Percentiles rank a stretch among this genome's conserved stretches.
Conservation (phyloP, 2,329 filamentous ascomycete species). For the Calonectria montana region DNA sequence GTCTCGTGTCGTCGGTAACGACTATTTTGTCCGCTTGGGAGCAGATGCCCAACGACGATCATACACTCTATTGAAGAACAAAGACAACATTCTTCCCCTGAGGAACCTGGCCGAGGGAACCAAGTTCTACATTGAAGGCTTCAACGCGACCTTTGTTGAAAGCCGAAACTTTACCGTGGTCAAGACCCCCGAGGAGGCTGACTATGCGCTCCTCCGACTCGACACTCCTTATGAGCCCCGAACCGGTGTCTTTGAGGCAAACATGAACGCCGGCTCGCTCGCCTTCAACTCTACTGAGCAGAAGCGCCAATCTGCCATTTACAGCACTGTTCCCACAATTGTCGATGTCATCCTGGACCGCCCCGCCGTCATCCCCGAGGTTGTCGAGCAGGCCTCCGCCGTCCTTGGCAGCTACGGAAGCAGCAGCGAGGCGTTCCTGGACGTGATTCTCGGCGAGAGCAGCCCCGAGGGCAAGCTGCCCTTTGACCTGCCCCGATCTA, state of each 20-base stretch:
- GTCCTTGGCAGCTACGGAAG: conserved; percentile 54
- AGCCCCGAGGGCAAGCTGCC: conserved; percentile 33
- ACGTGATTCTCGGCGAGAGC: conserved; percentile 52
- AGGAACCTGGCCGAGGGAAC: conserved; percentile 6
- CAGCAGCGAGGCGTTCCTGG: conserved; percentile 53
- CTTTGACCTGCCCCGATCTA: conserved; percentile 52
- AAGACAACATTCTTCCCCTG: conserved; percentile 34
- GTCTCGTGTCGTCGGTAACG: conserved; percentile 54
- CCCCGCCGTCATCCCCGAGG: conserved; percentile 55
- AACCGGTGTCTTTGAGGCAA: conserved; percentile 48
- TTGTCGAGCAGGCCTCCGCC: conserved; percentile 51
- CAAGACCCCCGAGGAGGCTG: conserved; percentile 50
- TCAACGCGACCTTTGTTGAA: conserved; percentile 30
- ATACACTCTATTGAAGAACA: conserved; percentile 42
- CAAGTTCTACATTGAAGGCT: conserved; percentile 36
- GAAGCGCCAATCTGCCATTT: conserved; percentile 46
- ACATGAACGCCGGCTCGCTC: conserved; percentile 50
- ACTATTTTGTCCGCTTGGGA: conserved; percentile 51
- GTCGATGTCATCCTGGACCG: conserved; percentile 56
- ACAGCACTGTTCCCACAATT: conserved; percentile 51
- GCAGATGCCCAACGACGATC: conserved; percentile 42
- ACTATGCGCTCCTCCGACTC: conserved; percentile 54
- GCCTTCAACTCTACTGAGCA: conserved; percentile 48
- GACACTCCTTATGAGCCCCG: conserved; percentile 49
- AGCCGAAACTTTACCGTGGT: conserved; percentile 44